These are phyloP conservation scores for Gremmenia infestans DNA, from an alignment of 2,329 filamentous ascomycete species.

Conservation along the genomic window DNA sequence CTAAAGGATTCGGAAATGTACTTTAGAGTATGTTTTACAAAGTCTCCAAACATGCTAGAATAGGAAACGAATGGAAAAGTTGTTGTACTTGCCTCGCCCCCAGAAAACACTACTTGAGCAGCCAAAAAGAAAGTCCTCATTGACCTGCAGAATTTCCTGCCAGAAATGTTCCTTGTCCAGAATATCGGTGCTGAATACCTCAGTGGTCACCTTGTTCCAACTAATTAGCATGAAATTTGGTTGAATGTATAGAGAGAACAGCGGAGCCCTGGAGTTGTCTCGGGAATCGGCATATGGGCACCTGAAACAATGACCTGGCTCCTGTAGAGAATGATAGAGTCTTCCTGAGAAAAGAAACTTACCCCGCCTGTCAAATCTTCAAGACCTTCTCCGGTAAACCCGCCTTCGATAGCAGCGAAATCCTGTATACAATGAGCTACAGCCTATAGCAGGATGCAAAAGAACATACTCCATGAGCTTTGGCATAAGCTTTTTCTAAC, in stretches of 20 bases:
- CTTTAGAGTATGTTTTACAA: no score
- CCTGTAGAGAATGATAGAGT: no score
- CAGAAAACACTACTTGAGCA: constrained; percentile 45
- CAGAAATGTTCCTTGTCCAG: constrained; percentile 78
- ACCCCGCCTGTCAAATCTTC: constrained; percentile 61
- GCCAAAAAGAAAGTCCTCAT: constrained; percentile 73
- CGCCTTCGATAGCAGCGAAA: constrained; percentile 69
- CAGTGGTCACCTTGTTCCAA: constrained; percentile 47
- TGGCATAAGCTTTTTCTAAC: constrained; percentile 79
- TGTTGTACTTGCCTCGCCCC: constrained; percentile 26
- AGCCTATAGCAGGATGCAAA: background rate
- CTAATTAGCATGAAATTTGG: no score
- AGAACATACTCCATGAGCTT: constrained; percentile 58
- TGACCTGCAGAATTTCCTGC: constrained; percentile 77
- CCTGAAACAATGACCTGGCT: no score
- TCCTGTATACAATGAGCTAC: constrained; percentile 39
- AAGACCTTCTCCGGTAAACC: constrained; percentile 54
- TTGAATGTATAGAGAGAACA: no score
- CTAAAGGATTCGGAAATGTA: no score
- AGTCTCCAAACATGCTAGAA: background rate
- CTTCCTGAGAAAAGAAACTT: no score
- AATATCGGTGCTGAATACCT: constrained; percentile 65
- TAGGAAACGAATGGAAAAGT: background rate
- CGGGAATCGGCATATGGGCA: no score
- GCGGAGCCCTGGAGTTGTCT: no score